A percentile compares a stretch with the other conserved stretches of the same genome.
phyloP scores from a whole-genome alignment of 192 early-diverging fungal genomes.

The Backusella sp. region DNA sequence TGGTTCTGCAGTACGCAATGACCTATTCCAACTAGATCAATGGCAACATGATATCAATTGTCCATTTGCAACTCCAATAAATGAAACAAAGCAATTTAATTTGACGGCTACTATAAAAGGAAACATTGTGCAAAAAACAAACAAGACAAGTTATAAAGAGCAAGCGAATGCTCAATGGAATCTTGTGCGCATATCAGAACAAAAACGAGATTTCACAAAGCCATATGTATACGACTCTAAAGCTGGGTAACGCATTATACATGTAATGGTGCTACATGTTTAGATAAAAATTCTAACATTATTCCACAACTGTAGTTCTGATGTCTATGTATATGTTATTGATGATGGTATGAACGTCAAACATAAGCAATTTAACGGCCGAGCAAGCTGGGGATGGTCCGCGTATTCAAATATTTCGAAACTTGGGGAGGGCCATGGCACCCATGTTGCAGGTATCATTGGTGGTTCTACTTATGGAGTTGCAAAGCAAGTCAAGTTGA shows the following conservation, averaged over 20 bases:
- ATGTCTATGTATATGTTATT: conserved; percentile 60
- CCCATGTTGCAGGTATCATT: conserved; percentile 68
- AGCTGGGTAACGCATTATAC: conserved; percentile 14
- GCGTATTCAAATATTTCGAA: neutral
- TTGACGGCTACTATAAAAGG: neutral
- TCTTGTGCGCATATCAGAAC: conserved; percentile 76
- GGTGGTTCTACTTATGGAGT: conserved; percentile 65
- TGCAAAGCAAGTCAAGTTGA: conserved; percentile 63
- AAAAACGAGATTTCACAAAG: conserved; percentile 24
- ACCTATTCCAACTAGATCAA: neutral
- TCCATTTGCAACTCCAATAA: neutral
- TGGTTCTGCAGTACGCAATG: neutral
- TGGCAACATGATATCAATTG: conserved; percentile 8
- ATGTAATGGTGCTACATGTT: neutral
- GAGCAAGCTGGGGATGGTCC: conserved; percentile 57
- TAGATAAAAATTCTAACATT: neutral
- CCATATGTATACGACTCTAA: conserved; percentile 20
- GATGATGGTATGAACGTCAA: conserved; percentile 56
- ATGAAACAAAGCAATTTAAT: conserved; percentile 1
- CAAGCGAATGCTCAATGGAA: conserved; percentile 82
- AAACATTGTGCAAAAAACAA: neutral
- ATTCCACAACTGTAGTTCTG: conserved; percentile 18
- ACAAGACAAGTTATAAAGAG: neutral
- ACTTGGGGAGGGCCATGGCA: conserved; percentile 48
- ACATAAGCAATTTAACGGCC: conserved; percentile 74